Conservation (phyloP, 1,284 basidiomycete species). For the Pterulicium gracile region DNA sequence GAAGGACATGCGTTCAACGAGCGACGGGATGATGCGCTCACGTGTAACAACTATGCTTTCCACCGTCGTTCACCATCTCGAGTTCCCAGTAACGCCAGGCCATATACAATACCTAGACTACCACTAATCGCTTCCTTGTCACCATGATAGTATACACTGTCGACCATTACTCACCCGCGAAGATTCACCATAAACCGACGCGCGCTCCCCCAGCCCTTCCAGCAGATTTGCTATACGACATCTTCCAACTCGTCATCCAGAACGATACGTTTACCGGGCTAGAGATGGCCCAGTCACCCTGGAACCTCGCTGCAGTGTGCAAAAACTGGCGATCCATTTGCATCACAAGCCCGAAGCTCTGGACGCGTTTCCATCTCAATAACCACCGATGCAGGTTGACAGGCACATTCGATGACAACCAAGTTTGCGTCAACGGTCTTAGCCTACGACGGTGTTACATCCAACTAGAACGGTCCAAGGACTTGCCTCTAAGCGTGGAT, state of each 20-base stretch:
- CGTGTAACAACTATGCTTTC: no score
- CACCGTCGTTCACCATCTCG: no score
- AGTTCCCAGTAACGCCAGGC: no score
- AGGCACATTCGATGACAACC: not conserved
- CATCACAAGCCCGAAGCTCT: not conserved
- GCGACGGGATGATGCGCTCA: not conserved
- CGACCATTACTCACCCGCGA: no score
- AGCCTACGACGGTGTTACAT: not conserved
- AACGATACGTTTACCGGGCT: not conserved
- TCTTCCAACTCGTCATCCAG: not conserved
- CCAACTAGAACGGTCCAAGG: not conserved
- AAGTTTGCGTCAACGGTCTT: not conserved
- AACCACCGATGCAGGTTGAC: not conserved
- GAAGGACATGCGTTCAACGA: no score
- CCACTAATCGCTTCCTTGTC: no score
- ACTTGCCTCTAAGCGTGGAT: not conserved
- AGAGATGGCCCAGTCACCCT: not conserved
- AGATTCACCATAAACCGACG: no score
- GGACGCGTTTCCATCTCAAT: not conserved
- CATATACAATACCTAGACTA: no score
- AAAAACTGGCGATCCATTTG: not conserved
- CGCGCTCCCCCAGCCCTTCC: no score
- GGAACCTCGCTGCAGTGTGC: not conserved
- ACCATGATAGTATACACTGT: no score
- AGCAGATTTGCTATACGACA: not conserved